Evolutionary conservation across 2,329 filamentous ascomycete species (phyloP), one percentile per base, ranked within the genome.

Genomic region (Aspergillus cejpii): DNA sequence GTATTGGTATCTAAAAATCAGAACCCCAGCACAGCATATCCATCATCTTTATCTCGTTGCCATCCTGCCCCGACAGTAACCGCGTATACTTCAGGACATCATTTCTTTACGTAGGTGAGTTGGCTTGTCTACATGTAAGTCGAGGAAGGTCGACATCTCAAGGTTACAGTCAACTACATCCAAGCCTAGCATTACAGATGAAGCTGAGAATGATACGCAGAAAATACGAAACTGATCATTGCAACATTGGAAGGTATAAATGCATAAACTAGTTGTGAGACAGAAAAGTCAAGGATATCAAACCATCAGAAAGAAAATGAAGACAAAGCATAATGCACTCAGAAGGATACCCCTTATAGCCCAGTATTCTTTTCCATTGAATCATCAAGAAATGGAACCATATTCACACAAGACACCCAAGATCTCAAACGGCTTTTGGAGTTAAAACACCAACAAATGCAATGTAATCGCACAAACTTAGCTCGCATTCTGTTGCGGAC

Each of bases 401-500:
- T 34, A 34, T 34, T 34, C 31, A 34, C 31, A 34, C 4, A 39
- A 34, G 26, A 33, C 14, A 7, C 40, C n/a, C 23, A 24, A 8
- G 4, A 8, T 8, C 23, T 24, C 23, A 24, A 24, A 24, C 8
- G 4, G 26, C 40, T 14, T 34, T 15, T 45, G 46, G 23, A 31
- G 10, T 14, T 54, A 55, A 28, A 51, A 39, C 54, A 56, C 52
- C 51, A 34, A 51, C 37, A 42, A 39, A 46, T 34, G 34, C 4
- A 28, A 14, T 28, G 27, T 49, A 26, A 47, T 19, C 10, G 21
- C 29, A 34, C 41, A 19, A 14, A 31, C 40, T 41, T 50, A 50
- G 45, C 46, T 49, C 6, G 43, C 45, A 39, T 49, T 52, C 36
- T 56, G 46, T 45, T 55, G 52, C 6, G 53, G 46, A 31, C 52